Base-by-base conservation (phyloP, 805 yeast genomes). In the Cyberlindnera xishuangbannaensis region DNA sequence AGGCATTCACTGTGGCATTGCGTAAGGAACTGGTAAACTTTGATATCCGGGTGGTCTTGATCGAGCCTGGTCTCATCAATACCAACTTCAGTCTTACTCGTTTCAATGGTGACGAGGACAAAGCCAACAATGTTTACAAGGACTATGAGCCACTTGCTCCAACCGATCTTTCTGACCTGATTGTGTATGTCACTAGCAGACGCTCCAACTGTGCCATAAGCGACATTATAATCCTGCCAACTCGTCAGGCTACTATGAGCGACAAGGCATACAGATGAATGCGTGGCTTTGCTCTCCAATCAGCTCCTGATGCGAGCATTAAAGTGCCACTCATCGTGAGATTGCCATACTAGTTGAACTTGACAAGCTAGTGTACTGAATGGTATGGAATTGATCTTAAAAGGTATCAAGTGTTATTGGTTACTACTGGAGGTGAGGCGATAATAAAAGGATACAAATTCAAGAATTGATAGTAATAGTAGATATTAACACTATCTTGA, bases 201-300 rank as follows among this genome's bases (percentile, higher is more conserved):
- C 68, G 67, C 40, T 62, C 60, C 35, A 75, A 73, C 45, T 72
- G 78, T 2, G 81, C 76, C 2, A 58, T 76, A 47, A 80, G 83
- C 5, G 95, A 87, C 51, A 71, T 86, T 8, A 67, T 87, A 51
- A 78, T 90, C n/a, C 81, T 87, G 58, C 85, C 95, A 11, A 74
- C 79, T 28, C 78, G 83, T 62, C 97, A 88, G 65, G 95, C 92
- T 3, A 71, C 85, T 3, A 46, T 47, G 53, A 48, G 51, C 24
- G 53, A 48, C 22, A 47, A 42, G 23, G 53, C 53, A 1, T 48
- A 47, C 27, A 30, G 41, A 27, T 36, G 22, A 19, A 8, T 11
- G 10, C 11, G 22, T 11, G 11, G 8, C 22, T 19, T 19, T 19
- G 22, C 11, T 19, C 11, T 19, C 22, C 22, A 19, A 19, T 19